Evolutionary conservation across 257 asterid species (phyloP).

Genomic region (Solanum virginianum): DNA sequence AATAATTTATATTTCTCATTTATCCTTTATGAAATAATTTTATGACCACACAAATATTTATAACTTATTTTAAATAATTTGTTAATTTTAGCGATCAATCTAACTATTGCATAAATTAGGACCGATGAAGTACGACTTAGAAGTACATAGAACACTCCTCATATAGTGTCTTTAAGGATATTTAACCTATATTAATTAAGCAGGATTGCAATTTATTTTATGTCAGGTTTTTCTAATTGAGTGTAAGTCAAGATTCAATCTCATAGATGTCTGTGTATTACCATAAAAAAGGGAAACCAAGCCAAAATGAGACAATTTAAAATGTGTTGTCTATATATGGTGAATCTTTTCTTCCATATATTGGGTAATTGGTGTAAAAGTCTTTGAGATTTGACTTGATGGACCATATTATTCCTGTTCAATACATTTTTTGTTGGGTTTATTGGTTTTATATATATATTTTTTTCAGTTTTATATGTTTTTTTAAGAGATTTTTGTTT

Average conservation of each 20-base stretch:
- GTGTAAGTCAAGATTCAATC: not conserved
- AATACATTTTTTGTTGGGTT: not conserved
- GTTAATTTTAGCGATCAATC: not conserved
- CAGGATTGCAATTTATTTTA: not conserved
- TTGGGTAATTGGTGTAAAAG: not conserved
- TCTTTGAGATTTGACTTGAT: not conserved
- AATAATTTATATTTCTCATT: not conserved
- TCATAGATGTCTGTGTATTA: not conserved
- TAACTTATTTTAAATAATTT: rapidly evolving
- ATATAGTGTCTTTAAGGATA: not conserved
- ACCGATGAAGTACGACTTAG: not conserved
- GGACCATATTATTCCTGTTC: not conserved
- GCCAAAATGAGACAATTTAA: not conserved
- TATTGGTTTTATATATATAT: not conserved
- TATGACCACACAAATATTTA: not conserved
- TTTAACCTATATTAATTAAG: not conserved
- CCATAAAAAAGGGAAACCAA: not conserved
- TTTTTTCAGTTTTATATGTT: not conserved
- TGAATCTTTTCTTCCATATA: not conserved
- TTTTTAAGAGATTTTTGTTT: not conserved
- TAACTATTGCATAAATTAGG: not conserved
- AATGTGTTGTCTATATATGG: not conserved
- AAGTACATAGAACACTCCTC: not conserved
- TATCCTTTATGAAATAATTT: not conserved
- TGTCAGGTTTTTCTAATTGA: not conserved